Evolutionary conservation across 1,284 basidiomycete species (phyloP), one percentile per base, ranked within the genome.

Genomic region (Leccinum variabile): DNA sequence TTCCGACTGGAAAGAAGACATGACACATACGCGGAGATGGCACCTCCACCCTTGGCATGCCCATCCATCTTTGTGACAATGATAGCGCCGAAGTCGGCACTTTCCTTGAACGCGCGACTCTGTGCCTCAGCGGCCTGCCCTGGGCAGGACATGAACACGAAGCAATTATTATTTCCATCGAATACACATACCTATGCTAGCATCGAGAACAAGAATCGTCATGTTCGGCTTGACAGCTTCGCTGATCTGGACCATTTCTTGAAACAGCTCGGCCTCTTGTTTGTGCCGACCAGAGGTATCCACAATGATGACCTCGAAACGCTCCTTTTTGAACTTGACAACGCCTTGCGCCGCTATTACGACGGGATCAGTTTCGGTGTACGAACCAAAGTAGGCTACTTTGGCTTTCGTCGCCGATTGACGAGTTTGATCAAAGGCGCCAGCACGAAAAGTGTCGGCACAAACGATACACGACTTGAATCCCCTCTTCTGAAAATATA

Each of bases 61-160:
- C 97, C 97, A 71, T 99, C 97, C 86, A 99, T 95, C 80, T 99
- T 99, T 25, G 97, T 99, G 18, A 99, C 97, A 67, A 99, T 97
- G 70, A 99, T 99, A 1, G 97, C 96, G 68, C 97, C 97, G 76
- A 98, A 99, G 73, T 97, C 89, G 14, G 96, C 93, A 66, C 92
- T 95, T 66, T 98, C 95, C 78, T 99, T 99, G 85, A 99, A 99
- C 1, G 97, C 97, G 46, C 88, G 86, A 75, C 90, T 92, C 74
- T 99, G 97, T 3, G 92, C 91, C 75, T 99, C 97, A 25, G 97
- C 97, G 6, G 97, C 97, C 82, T 99, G 97, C 75, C 97, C 95
- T 90, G 76, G 37, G 14, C 66, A 61, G 70, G 70, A 56, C 16
- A 37, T 69, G 33, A 64, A 63, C 30, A 10, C 50, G 37, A 44